Evolutionary conservation across 2,329 filamentous ascomycete genomes (phyloP).

Genomic region (Aureobasidium namibiae): DNA sequence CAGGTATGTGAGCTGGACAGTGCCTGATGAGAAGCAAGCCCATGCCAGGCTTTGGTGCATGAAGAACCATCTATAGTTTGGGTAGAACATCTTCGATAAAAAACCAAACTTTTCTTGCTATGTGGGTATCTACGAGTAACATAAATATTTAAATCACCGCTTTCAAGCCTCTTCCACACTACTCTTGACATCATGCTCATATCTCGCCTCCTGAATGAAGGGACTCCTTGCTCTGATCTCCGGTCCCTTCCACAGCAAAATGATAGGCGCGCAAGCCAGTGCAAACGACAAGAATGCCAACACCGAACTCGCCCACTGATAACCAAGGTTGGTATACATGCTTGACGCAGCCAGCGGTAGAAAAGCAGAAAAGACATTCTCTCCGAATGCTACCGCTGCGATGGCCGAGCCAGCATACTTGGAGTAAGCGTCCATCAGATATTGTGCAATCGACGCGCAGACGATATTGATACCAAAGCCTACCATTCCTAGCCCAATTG

Average conservation of each 20-base stretch:
- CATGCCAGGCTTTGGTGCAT: too few species aligned
- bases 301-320: slow-evolving; percentile 42
- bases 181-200: slow-evolving; percentile 12
- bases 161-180: not conserved
- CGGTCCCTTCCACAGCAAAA: slow-evolving; percentile 31
- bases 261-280: slow-evolving; percentile 37
- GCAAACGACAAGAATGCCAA: slow-evolving; percentile 37
- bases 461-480: slow-evolving; percentile 43
- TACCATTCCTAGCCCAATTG: slow-evolving; percentile 39
- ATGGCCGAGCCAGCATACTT: slow-evolving; percentile 43
- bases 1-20: too few species aligned
- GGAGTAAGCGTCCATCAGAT: slow-evolving; percentile 42
- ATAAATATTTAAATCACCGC: not conserved
- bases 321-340: slow-evolving; percentile 42
- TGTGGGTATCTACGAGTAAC: not conserved
- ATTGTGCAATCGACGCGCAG: slow-evolving; percentile 39
- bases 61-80: not conserved
- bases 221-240: slow-evolving; percentile 25
- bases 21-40: too few species aligned
- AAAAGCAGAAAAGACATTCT: slow-evolving; percentile 42
- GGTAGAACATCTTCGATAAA: not conserved
- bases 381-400: slow-evolving; percentile 40
- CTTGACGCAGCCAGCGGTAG: slow-evolving; percentile 39
- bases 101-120: not conserved
- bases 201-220: slow-evolving; percentile 22